phyloP scores from a whole-genome alignment of 2,329 filamentous ascomycete genomes.

The Ceratocystis harringtonii region DNA sequence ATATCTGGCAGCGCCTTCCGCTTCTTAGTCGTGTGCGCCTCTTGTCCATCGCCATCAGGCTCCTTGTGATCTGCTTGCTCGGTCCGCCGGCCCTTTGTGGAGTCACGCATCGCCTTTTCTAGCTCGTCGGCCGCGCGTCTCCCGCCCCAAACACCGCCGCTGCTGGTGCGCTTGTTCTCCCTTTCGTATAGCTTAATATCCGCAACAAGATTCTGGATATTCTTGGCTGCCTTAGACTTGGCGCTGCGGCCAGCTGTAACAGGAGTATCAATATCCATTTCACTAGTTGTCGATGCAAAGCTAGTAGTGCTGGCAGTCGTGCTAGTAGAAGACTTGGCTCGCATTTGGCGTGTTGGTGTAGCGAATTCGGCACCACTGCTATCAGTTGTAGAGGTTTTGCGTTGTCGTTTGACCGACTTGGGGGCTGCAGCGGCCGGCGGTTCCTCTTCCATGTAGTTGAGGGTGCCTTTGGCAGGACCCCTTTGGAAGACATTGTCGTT shows the following conservation, averaged over 20 bases:
- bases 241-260: constrained; percentile 63
- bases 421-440: neutral
- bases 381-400: neutral
- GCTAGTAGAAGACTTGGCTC: neutral
- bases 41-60: constrained; percentile 38
- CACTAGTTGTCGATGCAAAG: neutral
- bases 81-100: neutral
- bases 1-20: constrained; percentile 37
- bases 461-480: constrained; percentile 34
- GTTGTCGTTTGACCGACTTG: constrained; percentile 20
- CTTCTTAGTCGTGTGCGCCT: constrained; percentile 40
- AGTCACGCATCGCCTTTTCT: constrained; percentile 32
- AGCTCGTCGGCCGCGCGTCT: constrained; percentile 45
- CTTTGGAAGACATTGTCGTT: constrained; percentile 36
- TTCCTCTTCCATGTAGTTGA: constrained; percentile 26
- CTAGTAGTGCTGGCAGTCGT: neutral
- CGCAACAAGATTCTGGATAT: constrained; percentile 59
- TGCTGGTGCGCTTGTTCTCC: constrained; percentile 62
- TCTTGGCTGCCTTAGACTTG: constrained; percentile 68
- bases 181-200: constrained; percentile 88
- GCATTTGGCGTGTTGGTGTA: constrained; percentile 25
- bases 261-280: constrained; percentile 73
- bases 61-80: constrained; percentile 27
- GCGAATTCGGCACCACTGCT: constrained; percentile 12
- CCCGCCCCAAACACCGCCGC: constrained; percentile 43